Conservation (phyloP, 495 filamentous ascomycete genomes). For the Penicillium samsonianum region DNA sequence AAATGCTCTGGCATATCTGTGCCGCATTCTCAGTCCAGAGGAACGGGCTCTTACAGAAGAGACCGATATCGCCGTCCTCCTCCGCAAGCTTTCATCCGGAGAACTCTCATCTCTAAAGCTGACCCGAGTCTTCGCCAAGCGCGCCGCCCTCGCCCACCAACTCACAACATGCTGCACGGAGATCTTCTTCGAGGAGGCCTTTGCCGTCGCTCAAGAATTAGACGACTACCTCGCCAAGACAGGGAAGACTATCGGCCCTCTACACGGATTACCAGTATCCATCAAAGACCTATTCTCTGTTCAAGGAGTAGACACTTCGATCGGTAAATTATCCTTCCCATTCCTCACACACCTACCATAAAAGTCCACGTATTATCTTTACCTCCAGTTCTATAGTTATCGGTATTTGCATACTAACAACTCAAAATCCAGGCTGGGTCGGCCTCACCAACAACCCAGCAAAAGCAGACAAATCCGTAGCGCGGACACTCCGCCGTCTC, state of each 20-base stretch:
- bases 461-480: conserved; percentile 31
- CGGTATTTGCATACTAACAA: neutral
- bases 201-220: conserved; percentile 41
- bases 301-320: conserved; percentile 53
- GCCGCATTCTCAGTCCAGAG: conserved; percentile 42
- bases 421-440: conserved; percentile 35
- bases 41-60: conserved; percentile 56
- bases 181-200: conserved; percentile 56
- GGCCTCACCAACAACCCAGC: conserved; percentile 38
- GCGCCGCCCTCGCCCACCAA: conserved; percentile 60
- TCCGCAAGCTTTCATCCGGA: conserved; percentile 45
- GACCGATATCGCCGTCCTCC: conserved; percentile 41
- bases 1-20: conserved; percentile 25
- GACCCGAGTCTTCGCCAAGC: conserved; percentile 58
- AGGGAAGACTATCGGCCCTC: conserved; percentile 54
- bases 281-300: conserved; percentile 68
- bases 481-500: conserved; percentile 33
- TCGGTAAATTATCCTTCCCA: conserved; percentile 27
- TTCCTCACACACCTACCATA: neutral
- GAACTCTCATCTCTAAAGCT: conserved; percentile 47
- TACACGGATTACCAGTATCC: conserved; percentile 69
- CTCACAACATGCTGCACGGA: conserved; percentile 64
- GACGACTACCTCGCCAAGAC: conserved; percentile 44
- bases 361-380: neutral
- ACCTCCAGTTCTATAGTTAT: too few species aligned